Evolutionary conservation across 148 eudicot genomes (phyloP), one percentile per base, ranked within the genome.

Genomic region (Vaccinium macrocarpon): DNA sequence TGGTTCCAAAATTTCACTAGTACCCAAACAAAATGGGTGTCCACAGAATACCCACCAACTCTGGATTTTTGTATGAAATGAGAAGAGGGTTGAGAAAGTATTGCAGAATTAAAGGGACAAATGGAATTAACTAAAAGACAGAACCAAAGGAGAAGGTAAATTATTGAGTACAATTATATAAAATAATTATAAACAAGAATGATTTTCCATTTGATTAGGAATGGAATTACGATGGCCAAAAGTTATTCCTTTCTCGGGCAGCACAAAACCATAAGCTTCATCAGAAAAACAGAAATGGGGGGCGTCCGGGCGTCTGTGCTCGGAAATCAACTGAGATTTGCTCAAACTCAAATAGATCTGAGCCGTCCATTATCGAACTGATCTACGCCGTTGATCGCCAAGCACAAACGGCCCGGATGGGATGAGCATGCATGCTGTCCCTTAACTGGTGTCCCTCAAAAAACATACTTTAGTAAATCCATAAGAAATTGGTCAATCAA

Each of bases 61-160:
- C 81, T 80, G 86, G 84, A 79, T 68, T 85, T 85, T 86, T 77
- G 85, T 68, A 84, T 84, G 77, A 84, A 85, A 76, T 73, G 57
- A 84, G 85, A 71, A 32, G 57, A 82, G 84, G 27, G 48, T 82
- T 72, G 79, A 46, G 88, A 59, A 76, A 21, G 71, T 50, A 61
- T 66, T 64, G 51, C 3, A 35, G 84, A 83, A 83, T 55, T 62
- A 83, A 68, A 89, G 81, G 32, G 61, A 56, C 70, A 75, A 72
- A 78, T 80, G 49, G 82, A 83, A 61, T 82, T 77, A 61, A 77
- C 51, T 78, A 70, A 50, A 71, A 55, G 66, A 85, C 84, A 83
- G 59, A 86, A 75, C 88, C 90, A 90, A 88, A 85, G 88, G 88
- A 88, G 92, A 87, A 87, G 92, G 89, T 90, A 79, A 42, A 88